phyloP scores from a whole-genome alignment of 2,329 filamentous ascomycete species.

The Diplodia corticola region DNA sequence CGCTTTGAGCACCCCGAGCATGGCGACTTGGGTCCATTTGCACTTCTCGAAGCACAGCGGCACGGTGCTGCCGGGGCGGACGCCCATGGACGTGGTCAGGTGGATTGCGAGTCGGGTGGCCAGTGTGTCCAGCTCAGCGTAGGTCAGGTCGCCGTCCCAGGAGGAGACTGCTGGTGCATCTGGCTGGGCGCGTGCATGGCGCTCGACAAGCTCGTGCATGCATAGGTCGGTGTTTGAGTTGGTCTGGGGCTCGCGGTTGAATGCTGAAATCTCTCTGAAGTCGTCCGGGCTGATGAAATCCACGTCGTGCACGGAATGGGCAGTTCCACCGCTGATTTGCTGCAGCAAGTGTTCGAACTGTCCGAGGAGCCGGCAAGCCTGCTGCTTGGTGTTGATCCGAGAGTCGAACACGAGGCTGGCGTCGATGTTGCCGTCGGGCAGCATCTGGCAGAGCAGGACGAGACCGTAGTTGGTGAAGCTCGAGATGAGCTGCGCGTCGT shows the following conservation, averaged over 20 bases:
- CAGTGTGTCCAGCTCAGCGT: constrained; percentile 46
- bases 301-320: neutral
- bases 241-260: neutral
- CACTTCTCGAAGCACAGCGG: constrained; percentile 17
- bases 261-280: neutral
- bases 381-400: neutral
- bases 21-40: constrained; percentile 36
- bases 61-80: constrained; percentile 23
- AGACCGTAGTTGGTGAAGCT: neutral
- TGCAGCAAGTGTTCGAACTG: neutral
- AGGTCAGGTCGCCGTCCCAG: constrained; percentile 54
- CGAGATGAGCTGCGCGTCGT: constrained; percentile 25
- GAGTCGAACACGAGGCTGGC: neutral
- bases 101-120: constrained; percentile 41
- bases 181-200: constrained; percentile 47
- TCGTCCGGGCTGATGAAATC: neutral
- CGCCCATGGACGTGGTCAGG: constrained; percentile 35
- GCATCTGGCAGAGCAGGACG: neutral
- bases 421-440: neutral
- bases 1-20: constrained; percentile 41
- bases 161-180: constrained; percentile 50
- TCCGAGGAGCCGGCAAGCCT: neutral
- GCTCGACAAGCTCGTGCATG: constrained; percentile 45
- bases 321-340: neutral
- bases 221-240: neutral